Evolutionary conservation across 495 filamentous ascomycete species (phyloP).

Genomic region (Tuber brumale): DNA sequence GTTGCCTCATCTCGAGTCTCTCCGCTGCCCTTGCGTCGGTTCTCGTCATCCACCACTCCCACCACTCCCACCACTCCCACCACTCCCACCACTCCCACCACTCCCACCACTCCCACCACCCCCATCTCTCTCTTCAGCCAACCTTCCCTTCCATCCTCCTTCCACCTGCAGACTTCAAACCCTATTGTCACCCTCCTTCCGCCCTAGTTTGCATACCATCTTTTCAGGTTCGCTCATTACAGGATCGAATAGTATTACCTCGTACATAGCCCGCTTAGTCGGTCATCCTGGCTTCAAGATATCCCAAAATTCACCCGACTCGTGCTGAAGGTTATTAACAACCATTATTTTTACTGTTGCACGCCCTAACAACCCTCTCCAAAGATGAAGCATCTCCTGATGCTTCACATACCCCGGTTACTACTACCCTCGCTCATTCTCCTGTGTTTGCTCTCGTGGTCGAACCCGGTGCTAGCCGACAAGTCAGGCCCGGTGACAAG

Average conservation of each 20-base stretch:
- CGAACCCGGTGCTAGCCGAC: constrained; percentile 14
- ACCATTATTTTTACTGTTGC: constrained; percentile 10
- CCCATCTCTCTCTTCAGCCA: constrained; percentile 3
- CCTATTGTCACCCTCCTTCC: neutral
- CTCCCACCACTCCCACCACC: too few relatives aligned
- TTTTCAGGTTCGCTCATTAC: neutral
- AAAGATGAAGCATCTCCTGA: constrained; percentile 34
- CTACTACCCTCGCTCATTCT: constrained; percentile 14
- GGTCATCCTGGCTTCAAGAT: neutral
- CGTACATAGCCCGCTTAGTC: neutral
- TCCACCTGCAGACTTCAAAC: constrained; percentile 1
- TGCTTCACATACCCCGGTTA: constrained; percentile 28
- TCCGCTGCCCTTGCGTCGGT: neutral
- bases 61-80: too few relatives aligned
- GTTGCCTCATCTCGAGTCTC: neutral
- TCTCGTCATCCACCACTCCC: neutral
- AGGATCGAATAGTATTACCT: neutral
- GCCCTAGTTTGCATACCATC: neutral
- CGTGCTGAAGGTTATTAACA: neutral
- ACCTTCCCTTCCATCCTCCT: neutral
- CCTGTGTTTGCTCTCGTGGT: constrained; percentile 23
- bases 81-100: too few relatives aligned
- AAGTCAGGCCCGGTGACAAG: constrained; percentile 44
- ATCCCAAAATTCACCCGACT: neutral
- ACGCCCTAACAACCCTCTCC: constrained; percentile 3